phyloP scores from a whole-genome alignment of 2,329 filamentous ascomycete species.

The Verticillium longisporum region DNA sequence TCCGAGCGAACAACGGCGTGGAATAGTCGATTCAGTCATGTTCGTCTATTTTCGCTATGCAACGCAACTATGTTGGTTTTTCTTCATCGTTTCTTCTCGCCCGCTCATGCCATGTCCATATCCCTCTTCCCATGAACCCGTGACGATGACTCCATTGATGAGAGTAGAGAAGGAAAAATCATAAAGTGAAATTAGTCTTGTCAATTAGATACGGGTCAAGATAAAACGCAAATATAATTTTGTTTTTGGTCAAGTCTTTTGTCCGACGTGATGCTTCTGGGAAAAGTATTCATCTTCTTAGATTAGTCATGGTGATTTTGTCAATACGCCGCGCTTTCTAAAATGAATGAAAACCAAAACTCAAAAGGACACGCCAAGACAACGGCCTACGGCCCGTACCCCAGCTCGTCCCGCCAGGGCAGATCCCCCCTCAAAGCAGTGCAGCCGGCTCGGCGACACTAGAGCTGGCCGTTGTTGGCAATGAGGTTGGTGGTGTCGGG shows the following conservation, averaged over 20 bases:
- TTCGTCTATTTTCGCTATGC: no score
- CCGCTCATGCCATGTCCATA: not conserved
- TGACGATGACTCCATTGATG: not conserved
- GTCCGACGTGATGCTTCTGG: not conserved
- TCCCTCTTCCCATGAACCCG: not conserved
- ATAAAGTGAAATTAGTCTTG: not conserved
- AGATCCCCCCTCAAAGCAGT: not conserved
- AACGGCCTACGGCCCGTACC: not conserved
- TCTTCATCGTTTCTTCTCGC: no score
- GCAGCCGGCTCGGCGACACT: not conserved
- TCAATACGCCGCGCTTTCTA: not conserved
- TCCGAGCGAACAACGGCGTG: no score
- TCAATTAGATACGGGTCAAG: not conserved
- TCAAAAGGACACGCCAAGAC: no score
- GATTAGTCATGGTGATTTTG: not conserved
- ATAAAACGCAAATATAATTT: not conserved
- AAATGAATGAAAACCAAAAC: not conserved
- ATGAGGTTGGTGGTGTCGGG: constrained; percentile 43
- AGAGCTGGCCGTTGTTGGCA: constrained; percentile 46
- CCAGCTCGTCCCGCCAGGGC: not conserved
- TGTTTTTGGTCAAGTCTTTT: not conserved
- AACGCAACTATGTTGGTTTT: no score
- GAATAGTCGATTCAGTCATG: no score
- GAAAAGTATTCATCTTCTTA: not conserved
- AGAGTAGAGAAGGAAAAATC: no score